Conservation (phyloP, 106 monocot species). For the Acorus gramineus region DNA sequence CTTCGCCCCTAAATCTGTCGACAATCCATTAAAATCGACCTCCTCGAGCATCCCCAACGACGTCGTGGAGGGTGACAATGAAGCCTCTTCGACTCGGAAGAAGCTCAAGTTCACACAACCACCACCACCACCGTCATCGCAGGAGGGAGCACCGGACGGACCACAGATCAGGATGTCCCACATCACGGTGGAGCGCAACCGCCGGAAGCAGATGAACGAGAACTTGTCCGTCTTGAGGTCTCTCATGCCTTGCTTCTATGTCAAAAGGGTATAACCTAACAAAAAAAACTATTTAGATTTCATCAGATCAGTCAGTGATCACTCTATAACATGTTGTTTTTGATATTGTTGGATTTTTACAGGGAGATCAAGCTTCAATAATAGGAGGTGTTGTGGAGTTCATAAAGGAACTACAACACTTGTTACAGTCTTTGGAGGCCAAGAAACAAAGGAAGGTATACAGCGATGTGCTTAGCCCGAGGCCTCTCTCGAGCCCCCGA, state of each 20-base stretch:
- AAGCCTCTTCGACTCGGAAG: conserved; percentile 14
- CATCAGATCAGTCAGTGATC: too few species aligned
- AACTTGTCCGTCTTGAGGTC: conserved; percentile 41
- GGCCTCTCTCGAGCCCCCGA: conserved; percentile 34
- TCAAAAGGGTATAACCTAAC: conserved; percentile 59
- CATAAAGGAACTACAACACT: conserved; percentile 84
- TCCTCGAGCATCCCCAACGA: background rate
- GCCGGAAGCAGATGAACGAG: conserved; percentile 94
- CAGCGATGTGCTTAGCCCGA: conserved; percentile 71
- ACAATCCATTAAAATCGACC: background rate
- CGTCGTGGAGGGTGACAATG: conserved; percentile 23
- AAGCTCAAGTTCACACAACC: conserved; percentile 24
- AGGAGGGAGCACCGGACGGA: conserved; percentile 8
- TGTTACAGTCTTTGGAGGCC: conserved; percentile 59
- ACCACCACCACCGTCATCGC: background rate
- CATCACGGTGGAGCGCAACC: conserved; percentile 85
- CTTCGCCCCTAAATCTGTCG: conserved; percentile 5
- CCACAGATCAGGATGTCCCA: conserved; percentile 53
- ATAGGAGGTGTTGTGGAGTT: conserved; percentile 87
- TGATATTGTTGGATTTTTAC: background rate
- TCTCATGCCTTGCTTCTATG: conserved; percentile 89
- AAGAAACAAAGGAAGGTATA: conserved; percentile 81
- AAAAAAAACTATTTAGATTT: too few species aligned
- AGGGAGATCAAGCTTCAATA: conserved; percentile 92
- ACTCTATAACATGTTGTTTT: too few species aligned